Conservation (phyloP, 768 basidiomycete genomes). For the Lactarius sp. region DNA sequence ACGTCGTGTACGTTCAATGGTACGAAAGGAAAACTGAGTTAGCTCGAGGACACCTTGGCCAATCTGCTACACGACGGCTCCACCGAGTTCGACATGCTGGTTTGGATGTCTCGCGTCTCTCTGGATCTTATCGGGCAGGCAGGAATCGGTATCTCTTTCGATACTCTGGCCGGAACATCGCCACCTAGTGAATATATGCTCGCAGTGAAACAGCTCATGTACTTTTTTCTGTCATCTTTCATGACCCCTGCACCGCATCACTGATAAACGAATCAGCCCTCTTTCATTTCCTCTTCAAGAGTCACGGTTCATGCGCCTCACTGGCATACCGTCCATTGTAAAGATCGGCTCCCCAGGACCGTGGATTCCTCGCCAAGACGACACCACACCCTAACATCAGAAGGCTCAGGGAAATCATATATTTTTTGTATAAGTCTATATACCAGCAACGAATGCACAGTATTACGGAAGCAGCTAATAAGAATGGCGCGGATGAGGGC, state of each 20-base stretch:
- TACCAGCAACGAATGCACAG: conserved; percentile 1
- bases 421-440: conserved; percentile 25
- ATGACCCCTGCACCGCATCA: not conserved
- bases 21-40: not conserved
- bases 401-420: conserved; percentile 27
- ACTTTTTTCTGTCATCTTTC: not conserved
- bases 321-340: conserved; percentile 19
- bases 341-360: conserved; percentile 25
- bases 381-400: conserved; percentile 24
- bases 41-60: conserved; percentile 12
- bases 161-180: conserved; percentile 22
- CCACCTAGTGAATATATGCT: conserved; percentile 18
- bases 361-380: conserved; percentile 23
- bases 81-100: conserved; percentile 31
- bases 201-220: conserved; percentile 26
- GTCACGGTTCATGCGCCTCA: conserved; percentile 15
- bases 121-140: conserved; percentile 37
- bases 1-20: conserved; percentile 36
- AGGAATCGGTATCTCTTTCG: conserved; percentile 29
- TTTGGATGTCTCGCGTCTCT: conserved; percentile 40
- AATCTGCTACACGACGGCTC: not conserved
- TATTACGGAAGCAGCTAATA: not conserved
- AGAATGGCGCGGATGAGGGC: not conserved
- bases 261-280: conserved; percentile 9
- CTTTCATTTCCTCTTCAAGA: conserved; percentile 21